phyloP scores from a whole-genome alignment of 257 asterid genomes.

The Solanum chmielewskii region DNA sequence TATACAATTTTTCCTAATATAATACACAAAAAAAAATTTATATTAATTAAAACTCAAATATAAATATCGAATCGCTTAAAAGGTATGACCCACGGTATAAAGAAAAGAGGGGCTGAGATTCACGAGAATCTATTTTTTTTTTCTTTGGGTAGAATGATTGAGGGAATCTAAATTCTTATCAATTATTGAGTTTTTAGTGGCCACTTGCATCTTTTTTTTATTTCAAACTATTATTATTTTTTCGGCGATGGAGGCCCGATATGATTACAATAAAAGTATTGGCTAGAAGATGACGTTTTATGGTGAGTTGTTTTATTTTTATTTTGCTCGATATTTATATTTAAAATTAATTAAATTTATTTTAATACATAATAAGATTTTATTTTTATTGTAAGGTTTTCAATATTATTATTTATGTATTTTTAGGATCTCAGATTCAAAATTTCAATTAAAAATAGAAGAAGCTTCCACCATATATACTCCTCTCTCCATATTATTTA shows the following conservation, averaged over 20 bases:
- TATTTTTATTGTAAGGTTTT: not conserved
- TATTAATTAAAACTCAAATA: too few relatives aligned
- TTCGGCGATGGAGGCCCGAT: not conserved
- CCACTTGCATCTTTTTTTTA: not conserved
- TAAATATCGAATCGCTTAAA: too few relatives aligned
- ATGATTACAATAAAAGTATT: not conserved
- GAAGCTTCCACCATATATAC: not conserved
- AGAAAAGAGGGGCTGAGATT: not conserved
- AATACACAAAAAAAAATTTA: too few relatives aligned
- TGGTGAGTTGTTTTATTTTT: not conserved
- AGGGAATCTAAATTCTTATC: not conserved
- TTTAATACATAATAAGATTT: too few relatives aligned
- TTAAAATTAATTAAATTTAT: too few relatives aligned
- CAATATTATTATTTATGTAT: too few relatives aligned
- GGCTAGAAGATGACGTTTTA: not conserved
- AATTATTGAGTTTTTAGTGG: not conserved
- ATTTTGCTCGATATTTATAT: too few relatives aligned
- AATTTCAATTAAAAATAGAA: too few relatives aligned
- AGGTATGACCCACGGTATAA: not conserved
- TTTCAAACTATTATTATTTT: not conserved
- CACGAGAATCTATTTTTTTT: not conserved
- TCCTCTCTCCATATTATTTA: too few relatives aligned
- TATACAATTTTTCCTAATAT: too few relatives aligned
- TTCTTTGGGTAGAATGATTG: not conserved
- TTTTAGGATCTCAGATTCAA: fast-evolving